These are phyloP conservation scores for Dioscorea zingiberensis DNA, from an alignment of 106 monocot species.

Conservation along the genomic window DNA sequence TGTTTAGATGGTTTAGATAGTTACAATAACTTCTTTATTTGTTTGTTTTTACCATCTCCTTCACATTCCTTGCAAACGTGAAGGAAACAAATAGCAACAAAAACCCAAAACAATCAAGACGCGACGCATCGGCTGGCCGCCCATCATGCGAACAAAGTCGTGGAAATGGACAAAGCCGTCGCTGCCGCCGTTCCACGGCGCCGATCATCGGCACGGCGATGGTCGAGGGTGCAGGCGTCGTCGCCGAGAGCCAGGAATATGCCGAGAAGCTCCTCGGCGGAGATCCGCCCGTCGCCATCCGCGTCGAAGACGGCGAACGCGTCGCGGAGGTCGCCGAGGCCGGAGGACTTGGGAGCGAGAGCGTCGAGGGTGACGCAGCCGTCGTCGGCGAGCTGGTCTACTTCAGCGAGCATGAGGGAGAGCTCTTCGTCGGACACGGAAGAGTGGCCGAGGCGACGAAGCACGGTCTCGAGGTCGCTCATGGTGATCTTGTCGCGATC, in stretches of 20 bases:
- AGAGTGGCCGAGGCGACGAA: slow-evolving; percentile 21
- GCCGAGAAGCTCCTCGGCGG: slow-evolving; percentile 56
- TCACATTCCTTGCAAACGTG: too few species aligned
- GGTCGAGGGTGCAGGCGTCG: slow-evolving; percentile 44
- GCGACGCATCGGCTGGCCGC: too few species aligned
- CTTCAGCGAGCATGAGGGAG: slow-evolving; percentile 27
- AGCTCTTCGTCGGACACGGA: slow-evolving; percentile 35
- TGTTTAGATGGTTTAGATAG: too few species aligned
- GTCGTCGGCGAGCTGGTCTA: slow-evolving; percentile 31
- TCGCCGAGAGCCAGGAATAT: slow-evolving; percentile 48
- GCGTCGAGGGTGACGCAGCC: slow-evolving; percentile 22
- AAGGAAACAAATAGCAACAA: too few species aligned
- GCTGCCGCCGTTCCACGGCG: slow-evolving; percentile 50
- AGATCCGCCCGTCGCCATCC: slow-evolving; percentile 65
- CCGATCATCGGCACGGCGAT: slow-evolving; percentile 73
- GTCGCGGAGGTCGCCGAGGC: slow-evolving; percentile 28
- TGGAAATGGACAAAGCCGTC: slow-evolving; percentile 68
- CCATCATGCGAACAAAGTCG: slow-evolving; percentile 75
- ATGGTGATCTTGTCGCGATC: slow-evolving; percentile 5
- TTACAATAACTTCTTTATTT: too few species aligned
- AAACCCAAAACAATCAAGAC: too few species aligned
- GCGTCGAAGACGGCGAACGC: slow-evolving; percentile 65
- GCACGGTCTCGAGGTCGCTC: slow-evolving; percentile 31
- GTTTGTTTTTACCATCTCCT: too few species aligned
- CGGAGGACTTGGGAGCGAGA: neutral